Evolutionary conservation across 83 land plant species (phyloP), one percentile per base, ranked within the genome.

Genomic region (Picea mariana): DNA sequence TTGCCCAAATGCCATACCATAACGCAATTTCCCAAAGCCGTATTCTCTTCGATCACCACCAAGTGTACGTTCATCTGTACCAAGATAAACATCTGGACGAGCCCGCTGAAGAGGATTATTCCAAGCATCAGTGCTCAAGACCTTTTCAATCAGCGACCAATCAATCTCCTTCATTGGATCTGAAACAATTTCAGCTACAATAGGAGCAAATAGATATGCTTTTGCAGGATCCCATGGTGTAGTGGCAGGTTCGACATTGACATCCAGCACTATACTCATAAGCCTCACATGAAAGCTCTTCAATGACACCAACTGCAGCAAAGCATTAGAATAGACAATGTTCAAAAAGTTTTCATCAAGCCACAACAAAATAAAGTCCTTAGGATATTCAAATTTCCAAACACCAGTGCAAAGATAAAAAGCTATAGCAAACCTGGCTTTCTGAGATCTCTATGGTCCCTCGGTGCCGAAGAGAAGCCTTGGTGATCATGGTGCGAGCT

Each of bases 11-110:
- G 95, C 89, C 90, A 93, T 88, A 3, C 94, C 95, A 86, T 92
- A 87, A n/a, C 97, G 95, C 76, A 98, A 83, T 78, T 98, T 98
- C 38, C 96, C 96, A 88, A 94, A 98, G 2, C 97, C 99, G 85
- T 98, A 98, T 75, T 98, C 99, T 82, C 99, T 89, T 58, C 99
- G 87, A 84, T 98, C 99, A n/a, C 99, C 99, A 88, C 99, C 99
- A 77, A 98, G 93, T 38, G 99, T 89, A 20, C 99, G 87, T 80
- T 98, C 99, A 85, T 94, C 96, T 75, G 99, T 98, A 59, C 99
- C 99, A 82, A 98, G 90, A 79, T 89, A 93, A 85, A 98, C 99
- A 89, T 98, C 99, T 67, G 99, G 99, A 52, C 99, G 90, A 80
- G 99, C 99, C 81, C 96, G 88, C 81, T 98, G 99, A 49, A 98